Base-by-base conservation (phyloP, 139 green algal species). In the Closterium sp. region DNA sequence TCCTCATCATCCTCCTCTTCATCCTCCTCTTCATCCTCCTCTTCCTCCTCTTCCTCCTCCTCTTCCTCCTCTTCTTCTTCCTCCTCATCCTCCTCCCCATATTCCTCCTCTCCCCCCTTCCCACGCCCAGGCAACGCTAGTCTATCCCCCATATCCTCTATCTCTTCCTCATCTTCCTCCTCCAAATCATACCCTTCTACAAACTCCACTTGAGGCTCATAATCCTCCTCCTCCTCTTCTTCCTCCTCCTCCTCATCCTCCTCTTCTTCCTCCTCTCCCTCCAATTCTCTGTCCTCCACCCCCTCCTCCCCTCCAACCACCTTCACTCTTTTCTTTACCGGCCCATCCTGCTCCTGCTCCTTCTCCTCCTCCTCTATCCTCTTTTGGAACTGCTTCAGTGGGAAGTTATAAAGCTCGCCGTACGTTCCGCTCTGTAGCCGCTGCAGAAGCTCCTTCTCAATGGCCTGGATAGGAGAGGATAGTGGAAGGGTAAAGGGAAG, bases 361-460 rank as follows among this genome's bases (percentile, higher is more conserved):
- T 91, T 94, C 91, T 95, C 88, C 64, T 93, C 88, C 83, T 95
- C 94, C 84, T 96, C 91, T 85, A 94, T 90, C 36, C 90, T 89
- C 38, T 97, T 97, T 30, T 98, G 95, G 93, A 99, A 99, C 91
- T 98, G 93, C 85, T 96, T 95, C 69, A 96, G 94, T 36, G 97
- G 97, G 94, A 99, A 99, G 96, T 99, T 99, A 95, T 99, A 99
- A 90, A 99, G 99, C 95, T 99, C 98, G 25, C 97, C 97, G 90
- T 99, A 99, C 0, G 97, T 99, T n/a, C 98, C 98, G 12, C 34
- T 95, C 91, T 99, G 95, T 89, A 99, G 93, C 34, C 98, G 95
- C 85, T 98, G 96, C 33, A 99, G 96, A 92, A 99, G 97, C 84
- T 95, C 94, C 89, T 95, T 94, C 86, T 96, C 92, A 66, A 96